Evolutionary conservation across 345 rosid genomes (phyloP).

Genomic region (Lagerstroemia speciosa): DNA sequence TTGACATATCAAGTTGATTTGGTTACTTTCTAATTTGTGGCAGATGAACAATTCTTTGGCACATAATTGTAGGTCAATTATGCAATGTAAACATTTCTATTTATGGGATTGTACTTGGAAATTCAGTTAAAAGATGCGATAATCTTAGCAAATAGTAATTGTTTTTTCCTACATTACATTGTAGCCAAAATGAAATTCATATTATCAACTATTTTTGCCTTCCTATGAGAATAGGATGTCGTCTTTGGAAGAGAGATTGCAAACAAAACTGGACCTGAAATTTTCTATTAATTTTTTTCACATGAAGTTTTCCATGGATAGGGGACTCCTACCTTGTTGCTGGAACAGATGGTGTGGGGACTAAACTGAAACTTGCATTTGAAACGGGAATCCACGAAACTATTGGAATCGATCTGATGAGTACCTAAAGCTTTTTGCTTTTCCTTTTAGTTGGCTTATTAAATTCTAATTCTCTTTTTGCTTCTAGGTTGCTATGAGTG

Average conservation of each 20-base stretch:
- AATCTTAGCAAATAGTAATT: too few species aligned
- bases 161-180: background rate
- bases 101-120: background rate
- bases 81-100: too few species aligned
- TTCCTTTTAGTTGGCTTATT: background rate
- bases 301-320: conserved; percentile 18
- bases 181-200: too few species aligned
- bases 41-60: background rate
- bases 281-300: background rate
- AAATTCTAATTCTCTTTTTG: conserved; percentile 11
- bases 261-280: background rate
- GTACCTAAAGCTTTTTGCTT: background rate
- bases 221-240: background rate
- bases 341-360: conserved; percentile 99
- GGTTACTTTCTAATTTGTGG: background rate
- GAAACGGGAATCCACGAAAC: conserved; percentile 87
- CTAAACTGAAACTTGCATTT: conserved; percentile 87
- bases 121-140: too few species aligned
- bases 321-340: conserved; percentile 91
- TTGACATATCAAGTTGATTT: too few species aligned
- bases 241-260: background rate
- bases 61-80: background rate
- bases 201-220: background rate
- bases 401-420: conserved; percentile 89
- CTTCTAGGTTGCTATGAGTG: conserved; percentile 90